A percentile compares a stretch with the other conserved stretches of the same genome.
Conservation (phyloP, 768 basidiomycete genomes). For the Hericium erinaceus region DNA sequence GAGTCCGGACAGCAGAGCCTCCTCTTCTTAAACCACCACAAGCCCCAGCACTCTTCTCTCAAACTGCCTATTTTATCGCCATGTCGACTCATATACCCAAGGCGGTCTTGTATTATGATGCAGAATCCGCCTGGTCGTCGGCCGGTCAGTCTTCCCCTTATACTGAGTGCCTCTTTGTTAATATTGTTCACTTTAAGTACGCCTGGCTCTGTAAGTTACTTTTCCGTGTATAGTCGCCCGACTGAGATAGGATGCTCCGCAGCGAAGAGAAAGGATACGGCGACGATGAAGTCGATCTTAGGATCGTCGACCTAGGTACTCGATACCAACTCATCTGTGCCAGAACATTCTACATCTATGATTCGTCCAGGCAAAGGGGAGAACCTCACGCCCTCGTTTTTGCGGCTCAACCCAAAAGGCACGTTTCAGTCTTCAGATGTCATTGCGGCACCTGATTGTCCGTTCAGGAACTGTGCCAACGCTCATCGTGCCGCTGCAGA, state of each 20-base stretch:
- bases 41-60: neutral
- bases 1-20: too few relatives aligned
- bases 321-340: neutral
- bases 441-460: neutral
- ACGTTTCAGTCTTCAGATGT: conserved; percentile 5
- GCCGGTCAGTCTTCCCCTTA: conserved; percentile 35
- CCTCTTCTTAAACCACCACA: too few relatives aligned
- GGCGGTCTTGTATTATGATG: conserved; percentile 71
- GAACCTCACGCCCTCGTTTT: conserved; percentile 66
- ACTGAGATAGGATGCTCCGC: neutral
- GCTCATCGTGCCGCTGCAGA: conserved; percentile 73
- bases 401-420: conserved; percentile 76
- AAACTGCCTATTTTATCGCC: neutral
- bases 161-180: neutral
- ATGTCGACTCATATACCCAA: conserved; percentile 40
- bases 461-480: conserved; percentile 69
- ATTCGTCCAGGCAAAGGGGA: conserved; percentile 55
- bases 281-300: conserved; percentile 62
- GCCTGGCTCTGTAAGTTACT: conserved; percentile 11
- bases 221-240: neutral
- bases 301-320: conserved; percentile 56
- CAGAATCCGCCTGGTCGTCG: conserved; percentile 53
- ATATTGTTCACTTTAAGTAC: neutral
- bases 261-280: conserved; percentile 79
- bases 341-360: neutral